These are phyloP conservation scores for Vitis cinerea DNA, from an alignment of 164 flowering plant genomes.

Conservation along the genomic window DNA sequence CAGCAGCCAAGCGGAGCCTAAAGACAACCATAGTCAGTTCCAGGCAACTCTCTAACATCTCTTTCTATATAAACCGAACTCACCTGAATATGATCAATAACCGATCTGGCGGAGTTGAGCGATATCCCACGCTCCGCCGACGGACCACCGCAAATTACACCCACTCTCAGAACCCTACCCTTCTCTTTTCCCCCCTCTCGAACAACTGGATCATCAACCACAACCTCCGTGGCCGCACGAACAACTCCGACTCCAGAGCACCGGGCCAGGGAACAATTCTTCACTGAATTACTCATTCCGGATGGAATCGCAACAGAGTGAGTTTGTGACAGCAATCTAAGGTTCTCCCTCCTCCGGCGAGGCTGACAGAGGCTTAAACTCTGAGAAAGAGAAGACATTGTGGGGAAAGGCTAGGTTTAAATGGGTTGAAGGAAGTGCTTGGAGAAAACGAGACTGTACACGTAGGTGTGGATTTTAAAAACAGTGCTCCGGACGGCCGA, in stretches of 20 bases:
- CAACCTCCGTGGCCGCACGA: conserved; percentile 21
- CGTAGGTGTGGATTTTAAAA: background rate
- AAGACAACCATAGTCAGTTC: background rate
- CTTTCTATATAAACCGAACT: background rate
- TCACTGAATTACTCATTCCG: too few relatives aligned
- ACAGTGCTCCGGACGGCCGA: conserved; percentile 5
- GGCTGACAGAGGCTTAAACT: too few relatives aligned
- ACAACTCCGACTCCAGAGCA: conserved; percentile 9
- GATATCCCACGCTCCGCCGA: conserved; percentile 94
- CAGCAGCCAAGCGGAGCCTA: background rate
- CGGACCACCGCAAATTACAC: conserved; percentile 86
- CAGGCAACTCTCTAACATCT: background rate
- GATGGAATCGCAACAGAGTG: too few relatives aligned
- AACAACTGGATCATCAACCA: conserved; percentile 13
- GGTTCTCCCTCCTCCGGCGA: too few relatives aligned
- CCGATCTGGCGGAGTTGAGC: conserved; percentile 88
- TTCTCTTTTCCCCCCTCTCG: conserved; percentile 16
- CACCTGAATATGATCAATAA: conserved; percentile 90
- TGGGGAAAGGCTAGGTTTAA: too few relatives aligned
- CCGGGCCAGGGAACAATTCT: background rate
- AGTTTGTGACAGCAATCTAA: too few relatives aligned
- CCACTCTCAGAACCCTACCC: conserved; percentile 52
- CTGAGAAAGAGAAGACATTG: too few relatives aligned
- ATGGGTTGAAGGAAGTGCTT: too few relatives aligned
- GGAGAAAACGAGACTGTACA: too few relatives aligned